Evolutionary conservation across 345 rosid species (phyloP).

Genomic region (Moricandia moricandioides): DNA sequence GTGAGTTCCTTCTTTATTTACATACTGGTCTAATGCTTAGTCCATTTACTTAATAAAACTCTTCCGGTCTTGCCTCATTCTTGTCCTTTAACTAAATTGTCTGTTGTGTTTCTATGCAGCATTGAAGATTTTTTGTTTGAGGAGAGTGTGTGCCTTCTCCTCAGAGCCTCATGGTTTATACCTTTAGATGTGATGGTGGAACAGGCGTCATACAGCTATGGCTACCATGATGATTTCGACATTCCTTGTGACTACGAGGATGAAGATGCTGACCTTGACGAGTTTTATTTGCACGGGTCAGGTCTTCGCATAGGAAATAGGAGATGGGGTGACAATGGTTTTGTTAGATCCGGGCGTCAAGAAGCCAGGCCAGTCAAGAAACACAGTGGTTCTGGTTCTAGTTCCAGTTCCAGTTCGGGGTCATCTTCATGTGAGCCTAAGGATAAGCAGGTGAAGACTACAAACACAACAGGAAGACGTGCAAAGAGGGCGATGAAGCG

Average conservation of each 20-base stretch:
- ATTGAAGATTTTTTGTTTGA: conserved; percentile 83
- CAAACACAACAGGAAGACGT: conserved; percentile 60
- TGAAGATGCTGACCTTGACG: conserved; percentile 63
- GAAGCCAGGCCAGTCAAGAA: conserved; percentile 82
- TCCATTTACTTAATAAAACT: no score
- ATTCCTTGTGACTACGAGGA: conserved; percentile 43
- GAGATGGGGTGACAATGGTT: conserved; percentile 93
- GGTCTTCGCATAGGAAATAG: conserved; percentile 77
- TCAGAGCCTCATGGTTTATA: conserved; percentile 81
- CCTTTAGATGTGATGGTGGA: conserved; percentile 58
- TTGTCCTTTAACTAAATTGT: not conserved
- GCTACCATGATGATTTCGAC: conserved; percentile 41
- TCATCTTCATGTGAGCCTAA: conserved; percentile 48
- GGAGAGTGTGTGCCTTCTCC: conserved; percentile 90
- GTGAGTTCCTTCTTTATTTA: conserved; percentile 31
- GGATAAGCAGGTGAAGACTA: conserved; percentile 43
- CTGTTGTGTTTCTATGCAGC: conserved; percentile 38
- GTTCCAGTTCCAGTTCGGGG: conserved; percentile 19
- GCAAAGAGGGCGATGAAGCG: conserved; percentile 90
- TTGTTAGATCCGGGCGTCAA: conserved; percentile 79
- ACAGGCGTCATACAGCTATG: conserved; percentile 33
- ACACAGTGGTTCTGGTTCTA: conserved; percentile 32
- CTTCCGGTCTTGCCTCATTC: no score
- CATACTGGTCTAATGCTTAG: no score
- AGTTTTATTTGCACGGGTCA: conserved; percentile 48